phyloP scores from a whole-genome alignment of 306 rosid species.

The Bauhinia variegata region DNA sequence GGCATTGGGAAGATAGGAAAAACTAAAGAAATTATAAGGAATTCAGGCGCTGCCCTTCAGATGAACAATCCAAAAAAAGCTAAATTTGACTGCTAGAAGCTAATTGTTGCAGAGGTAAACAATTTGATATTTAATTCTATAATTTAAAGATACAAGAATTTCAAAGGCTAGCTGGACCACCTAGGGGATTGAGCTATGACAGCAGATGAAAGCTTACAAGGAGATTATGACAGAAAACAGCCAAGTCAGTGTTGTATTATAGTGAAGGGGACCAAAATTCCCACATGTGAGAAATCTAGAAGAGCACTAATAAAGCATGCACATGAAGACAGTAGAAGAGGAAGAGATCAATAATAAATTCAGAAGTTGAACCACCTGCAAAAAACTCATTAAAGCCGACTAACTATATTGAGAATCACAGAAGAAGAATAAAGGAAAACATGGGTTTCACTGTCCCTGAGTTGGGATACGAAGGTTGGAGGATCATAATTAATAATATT shows the following conservation, averaged over 20 bases:
- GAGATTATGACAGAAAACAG: slow-evolving; percentile 20
- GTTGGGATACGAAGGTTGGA: slow-evolving; percentile 38
- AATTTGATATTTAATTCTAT: not conserved
- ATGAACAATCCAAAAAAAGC: slow-evolving; percentile 36
- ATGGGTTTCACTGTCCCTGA: slow-evolving; percentile 15
- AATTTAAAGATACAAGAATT: not conserved
- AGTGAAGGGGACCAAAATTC: slow-evolving; percentile 17
- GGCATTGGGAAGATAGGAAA: slow-evolving; percentile 57
- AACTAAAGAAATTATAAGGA: slow-evolving; percentile 21
- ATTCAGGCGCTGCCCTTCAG: not conserved
- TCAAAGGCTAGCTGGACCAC: slow-evolving; percentile 8
- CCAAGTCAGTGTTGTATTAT: slow-evolving; percentile 4
- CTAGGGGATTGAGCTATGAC: slow-evolving; percentile 29
- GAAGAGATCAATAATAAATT: slow-evolving; percentile 24
- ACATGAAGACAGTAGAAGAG: slow-evolving; percentile 40
- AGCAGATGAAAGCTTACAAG: slow-evolving; percentile 25
- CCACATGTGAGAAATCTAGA: slow-evolving; percentile 32
- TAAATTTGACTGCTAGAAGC: slow-evolving; percentile 7
- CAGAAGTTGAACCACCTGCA: slow-evolving; percentile 14
- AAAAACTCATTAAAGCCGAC: slow-evolving; percentile 12
- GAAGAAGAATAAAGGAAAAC: slow-evolving; percentile 31
- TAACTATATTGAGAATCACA: slow-evolving; percentile 31
- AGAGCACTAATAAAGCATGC: slow-evolving; percentile 24
- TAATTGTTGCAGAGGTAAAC: slow-evolving; percentile 19
- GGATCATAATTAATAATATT: slow-evolving; percentile 40